These are phyloP conservation scores for Psilocybe cubensis DNA, from an alignment of 768 basidiomycete genomes.

Conservation along the genomic window DNA sequence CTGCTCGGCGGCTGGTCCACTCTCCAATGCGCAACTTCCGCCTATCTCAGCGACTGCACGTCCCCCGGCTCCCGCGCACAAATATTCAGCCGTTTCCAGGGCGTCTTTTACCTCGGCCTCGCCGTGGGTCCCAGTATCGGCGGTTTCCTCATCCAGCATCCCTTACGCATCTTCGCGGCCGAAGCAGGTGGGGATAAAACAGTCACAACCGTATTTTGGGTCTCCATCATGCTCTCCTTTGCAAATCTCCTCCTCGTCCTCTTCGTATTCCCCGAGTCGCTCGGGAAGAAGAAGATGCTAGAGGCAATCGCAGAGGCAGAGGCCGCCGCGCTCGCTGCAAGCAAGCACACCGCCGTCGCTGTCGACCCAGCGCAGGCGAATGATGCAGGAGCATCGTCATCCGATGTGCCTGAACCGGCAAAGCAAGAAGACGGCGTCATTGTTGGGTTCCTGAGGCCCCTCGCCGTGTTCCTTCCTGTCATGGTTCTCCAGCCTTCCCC, in stretches of 20 bases:
- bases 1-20: constrained; percentile 84
- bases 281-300: constrained; percentile 45
- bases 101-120: constrained; percentile 78
- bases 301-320: constrained; percentile 20
- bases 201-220: constrained; percentile 53
- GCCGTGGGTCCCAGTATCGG: constrained; percentile 81
- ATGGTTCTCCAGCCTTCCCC: constrained; percentile 43
- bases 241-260: constrained; percentile 63
- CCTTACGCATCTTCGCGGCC: constrained; percentile 21
- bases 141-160: constrained; percentile 49
- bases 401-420: constrained; percentile 2
- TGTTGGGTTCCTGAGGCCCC: constrained; percentile 51
- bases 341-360: constrained; percentile 24
- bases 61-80: constrained; percentile 80
- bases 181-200: constrained; percentile 23
- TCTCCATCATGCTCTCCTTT: constrained; percentile 46
- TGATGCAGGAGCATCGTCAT: neutral
- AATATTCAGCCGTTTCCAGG: constrained; percentile 75
- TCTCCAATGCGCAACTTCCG: constrained; percentile 73
- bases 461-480: constrained; percentile 74
- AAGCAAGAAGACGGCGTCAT: constrained; percentile 28
- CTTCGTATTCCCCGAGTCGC: constrained; percentile 72
- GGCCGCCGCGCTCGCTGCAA: neutral
- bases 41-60: constrained; percentile 86
- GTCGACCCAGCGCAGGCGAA: constrained; percentile 20